phyloP scores from a whole-genome alignment of 1,139 yeast species.

The Meyerozyma sp. region DNA sequence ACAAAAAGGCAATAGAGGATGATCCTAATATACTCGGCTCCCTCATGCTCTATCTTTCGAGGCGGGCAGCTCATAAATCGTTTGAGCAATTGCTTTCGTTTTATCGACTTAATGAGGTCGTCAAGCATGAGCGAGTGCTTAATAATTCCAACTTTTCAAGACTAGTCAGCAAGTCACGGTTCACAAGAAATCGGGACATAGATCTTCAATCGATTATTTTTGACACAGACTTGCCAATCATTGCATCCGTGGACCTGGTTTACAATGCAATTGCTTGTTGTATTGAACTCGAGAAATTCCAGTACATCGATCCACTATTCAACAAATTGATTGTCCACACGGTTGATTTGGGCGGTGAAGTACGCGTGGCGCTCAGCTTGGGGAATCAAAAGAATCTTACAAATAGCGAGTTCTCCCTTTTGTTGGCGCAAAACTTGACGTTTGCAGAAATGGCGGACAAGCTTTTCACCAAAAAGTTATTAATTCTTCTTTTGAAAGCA shows the following conservation, averaged over 20 bases:
- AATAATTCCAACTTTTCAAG: slow-evolving; percentile 14
- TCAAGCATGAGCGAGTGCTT: slow-evolving; percentile 20
- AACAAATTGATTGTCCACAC: slow-evolving; percentile 31
- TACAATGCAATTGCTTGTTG: slow-evolving; percentile 28
- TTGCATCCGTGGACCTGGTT: slow-evolving; percentile 14
- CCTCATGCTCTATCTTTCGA: slow-evolving; percentile 22
- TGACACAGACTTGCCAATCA: slow-evolving; percentile 11
- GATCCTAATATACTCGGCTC: slow-evolving; percentile 25
- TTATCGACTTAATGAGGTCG: slow-evolving; percentile 24
- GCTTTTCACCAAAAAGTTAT: slow-evolving; percentile 22
- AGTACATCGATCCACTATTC: slow-evolving; percentile 29
- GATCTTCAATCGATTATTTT: slow-evolving; percentile 11
- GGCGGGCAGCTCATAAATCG: slow-evolving; percentile 14
- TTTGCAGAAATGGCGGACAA: slow-evolving; percentile 10
- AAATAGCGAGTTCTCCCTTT: slow-evolving; percentile 6
- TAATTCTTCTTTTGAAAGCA: slow-evolving; percentile 21
- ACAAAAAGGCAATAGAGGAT: slow-evolving; percentile 16
- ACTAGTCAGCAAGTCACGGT: slow-evolving; percentile 27
- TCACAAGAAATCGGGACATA: slow-evolving; percentile 10
- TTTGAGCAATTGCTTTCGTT: slow-evolving; percentile 23
- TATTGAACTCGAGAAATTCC: slow-evolving; percentile 20
- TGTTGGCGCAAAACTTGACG: slow-evolving; percentile 11
- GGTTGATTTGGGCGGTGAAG: slow-evolving; percentile 9
- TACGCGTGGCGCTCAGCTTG: slow-evolving; percentile 14
- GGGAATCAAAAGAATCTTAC: slow-evolving; percentile 7